These are phyloP conservation scores for Nannochloropsis salina DNA, from an alignment of 108 stramenopile genomes.

Conservation along the genomic window DNA sequence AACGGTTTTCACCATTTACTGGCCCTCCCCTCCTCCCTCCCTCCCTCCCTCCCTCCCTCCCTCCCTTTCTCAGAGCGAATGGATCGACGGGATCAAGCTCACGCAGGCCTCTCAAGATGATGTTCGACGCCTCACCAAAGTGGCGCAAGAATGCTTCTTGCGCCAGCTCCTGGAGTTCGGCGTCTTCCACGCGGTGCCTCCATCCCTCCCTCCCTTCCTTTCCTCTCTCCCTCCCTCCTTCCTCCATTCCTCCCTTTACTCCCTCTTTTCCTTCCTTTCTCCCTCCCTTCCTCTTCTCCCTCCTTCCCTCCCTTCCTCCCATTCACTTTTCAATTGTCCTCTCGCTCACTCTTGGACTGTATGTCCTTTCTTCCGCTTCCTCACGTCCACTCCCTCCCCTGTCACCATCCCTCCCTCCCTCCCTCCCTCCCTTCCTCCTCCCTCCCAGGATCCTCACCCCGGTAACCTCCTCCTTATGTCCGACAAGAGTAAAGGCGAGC, in stretches of 20 bases:
- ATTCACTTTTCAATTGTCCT: neutral
- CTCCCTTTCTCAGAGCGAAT: neutral
- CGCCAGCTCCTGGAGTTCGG: slow-evolving; percentile 32
- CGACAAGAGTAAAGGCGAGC: slow-evolving; percentile 40
- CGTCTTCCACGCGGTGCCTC: slow-evolving; percentile 33
- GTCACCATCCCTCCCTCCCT: slow-evolving; percentile 39
- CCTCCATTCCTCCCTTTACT: neutral
- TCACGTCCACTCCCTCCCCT: neutral
- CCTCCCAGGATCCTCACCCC: slow-evolving; percentile 26
- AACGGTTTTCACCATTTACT: no score
- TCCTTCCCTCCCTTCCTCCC: neutral
- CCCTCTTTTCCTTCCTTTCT: neutral
- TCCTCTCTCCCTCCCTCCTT: slow-evolving; percentile 18
- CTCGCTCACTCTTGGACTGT: no score
- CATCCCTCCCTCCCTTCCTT: neutral
- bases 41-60: slow-evolving; percentile 2
- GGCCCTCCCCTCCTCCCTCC: no score
- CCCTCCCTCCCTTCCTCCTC: neutral
- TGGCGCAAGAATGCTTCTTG: slow-evolving; percentile 30
- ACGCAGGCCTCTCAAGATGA: neutral
- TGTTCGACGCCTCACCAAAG: slow-evolving; percentile 11
- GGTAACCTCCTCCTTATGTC: slow-evolving; percentile 23
- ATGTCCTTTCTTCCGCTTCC: neutral
- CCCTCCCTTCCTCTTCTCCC: neutral
- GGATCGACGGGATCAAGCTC: slow-evolving; percentile 30